A percentile compares a stretch with the other conserved stretches of the same genome.
phyloP scores from a whole-genome alignment of 495 filamentous ascomycete species.

The Penicillium macrosclerotiorum region DNA sequence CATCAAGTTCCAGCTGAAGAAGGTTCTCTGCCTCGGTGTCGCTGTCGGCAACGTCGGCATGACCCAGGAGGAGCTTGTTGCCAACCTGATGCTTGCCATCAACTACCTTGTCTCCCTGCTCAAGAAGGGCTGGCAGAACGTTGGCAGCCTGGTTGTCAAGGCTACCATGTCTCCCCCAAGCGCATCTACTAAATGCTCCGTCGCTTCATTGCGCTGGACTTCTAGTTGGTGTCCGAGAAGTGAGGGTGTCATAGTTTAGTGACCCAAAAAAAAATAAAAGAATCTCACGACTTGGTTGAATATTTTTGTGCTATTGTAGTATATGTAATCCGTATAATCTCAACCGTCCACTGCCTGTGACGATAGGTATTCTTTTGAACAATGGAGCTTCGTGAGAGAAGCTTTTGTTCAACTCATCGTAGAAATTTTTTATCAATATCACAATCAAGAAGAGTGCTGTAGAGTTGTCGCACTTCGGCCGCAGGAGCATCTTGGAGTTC shows the following conservation, averaged over 20 bases:
- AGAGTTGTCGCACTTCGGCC: too few relatives aligned
- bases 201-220: slow-evolving; percentile 32
- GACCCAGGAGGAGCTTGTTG: slow-evolving; percentile 91
- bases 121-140: slow-evolving; percentile 99
- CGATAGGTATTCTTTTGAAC: not conserved
- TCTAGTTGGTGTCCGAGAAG: slow-evolving; percentile 22
- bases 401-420: too few relatives aligned
- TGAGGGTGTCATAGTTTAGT: slow-evolving; percentile 36
- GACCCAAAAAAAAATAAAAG: slow-evolving; percentile 37
- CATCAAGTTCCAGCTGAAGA: slow-evolving; percentile 99
- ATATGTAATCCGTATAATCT: not conserved
- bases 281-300: slow-evolving; percentile 36
- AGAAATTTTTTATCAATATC: too few relatives aligned
- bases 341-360: not conserved
- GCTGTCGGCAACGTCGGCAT: slow-evolving; percentile 98
- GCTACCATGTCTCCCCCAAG: slow-evolving; percentile 98
- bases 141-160: slow-evolving; percentile 98
- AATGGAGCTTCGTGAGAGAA: too few relatives aligned
- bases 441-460: too few relatives aligned
- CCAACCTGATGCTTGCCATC: slow-evolving; percentile 97
- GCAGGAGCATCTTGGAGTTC: too few relatives aligned
- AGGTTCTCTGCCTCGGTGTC: slow-evolving; percentile 99
- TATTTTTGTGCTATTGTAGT: slow-evolving; percentile 9
- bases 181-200: slow-evolving; percentile 77
- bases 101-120: slow-evolving; percentile 98